Base-by-base conservation (phyloP, 805 yeast genomes). In the Jamesozyma jinghongensis region DNA sequence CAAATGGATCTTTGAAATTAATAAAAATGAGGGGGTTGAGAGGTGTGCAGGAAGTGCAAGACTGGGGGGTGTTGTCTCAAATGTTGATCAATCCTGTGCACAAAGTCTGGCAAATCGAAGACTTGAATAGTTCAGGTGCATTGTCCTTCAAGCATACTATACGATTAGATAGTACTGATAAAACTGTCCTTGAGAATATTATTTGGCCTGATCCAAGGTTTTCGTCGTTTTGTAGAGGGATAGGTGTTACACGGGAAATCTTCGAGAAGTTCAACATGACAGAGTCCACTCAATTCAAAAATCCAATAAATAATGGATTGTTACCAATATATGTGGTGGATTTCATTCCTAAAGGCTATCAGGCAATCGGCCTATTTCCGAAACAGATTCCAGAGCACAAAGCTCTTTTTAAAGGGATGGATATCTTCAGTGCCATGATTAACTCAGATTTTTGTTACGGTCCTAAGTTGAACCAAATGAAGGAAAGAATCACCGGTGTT, bases 311-410 rank as follows among this genome's bases (percentile, higher is more conserved):
- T 25, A 41, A 37, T 5, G 17, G 34, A 18, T 35, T 32, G 13
- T 35, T 57, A 19, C 49, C 47, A 5, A 28, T 56, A 5, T 42
- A 40, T 30, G 32, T 34, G 17, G 37, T 49, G 3, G 38, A 45
- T 13, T 32, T 34, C 8, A 40, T 44, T 3, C 50, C 54, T 4
- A 32, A 35, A 2, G 51, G 43, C 3, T 44, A 36, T 14, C 43
- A 52, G 16, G 56, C 51, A 2, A 41, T 54, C 16, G 61, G 58
- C 2, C 41, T 57, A 10, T 53, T 54, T 26, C 62, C 62, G 2
- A 40, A 42, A 14, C 45, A 41, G 35, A 42, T 43, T 17, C 34
- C 31, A 13, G 34, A 44, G 1, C 60, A 54, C 20, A 43, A 32
- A 13, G 22, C 20, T 3, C 25, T 40, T 5, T 51, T 53, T 35